Percentiles rank a stretch among this genome's conserved stretches.
phyloP scores from a whole-genome alignment of 805 yeast genomes.

The Teunomyces pallodes region DNA sequence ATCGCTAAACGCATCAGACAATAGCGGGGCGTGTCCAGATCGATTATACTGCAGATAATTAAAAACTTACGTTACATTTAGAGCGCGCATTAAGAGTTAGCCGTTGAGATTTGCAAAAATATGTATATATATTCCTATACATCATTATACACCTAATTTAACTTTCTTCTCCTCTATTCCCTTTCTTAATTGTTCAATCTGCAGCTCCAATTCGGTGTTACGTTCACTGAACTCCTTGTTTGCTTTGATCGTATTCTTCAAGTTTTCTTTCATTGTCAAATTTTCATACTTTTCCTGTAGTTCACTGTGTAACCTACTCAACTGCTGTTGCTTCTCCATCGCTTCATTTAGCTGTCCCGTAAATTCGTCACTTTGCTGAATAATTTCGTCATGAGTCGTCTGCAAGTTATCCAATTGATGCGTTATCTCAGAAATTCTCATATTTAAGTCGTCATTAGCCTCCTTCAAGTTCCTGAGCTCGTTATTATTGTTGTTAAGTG shows the following conservation, averaged over 20 bases:
- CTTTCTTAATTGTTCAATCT: constrained; percentile 24
- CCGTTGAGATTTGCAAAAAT: background rate
- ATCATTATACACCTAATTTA: constrained; percentile 19
- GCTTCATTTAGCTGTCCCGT: constrained; percentile 11
- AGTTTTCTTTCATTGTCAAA: constrained; percentile 19
- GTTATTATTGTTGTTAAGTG: constrained; percentile 34
- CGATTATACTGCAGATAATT: background rate
- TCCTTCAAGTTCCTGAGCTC: constrained; percentile 39
- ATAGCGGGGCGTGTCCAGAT: background rate
- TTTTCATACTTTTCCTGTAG: constrained; percentile 11
- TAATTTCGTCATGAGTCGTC: constrained; percentile 37
- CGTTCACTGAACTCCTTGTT: constrained; percentile 35
- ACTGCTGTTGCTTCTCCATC: constrained; percentile 7
- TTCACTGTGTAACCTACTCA: constrained; percentile 6
- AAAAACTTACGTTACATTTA: background rate
- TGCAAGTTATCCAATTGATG: constrained; percentile 27
- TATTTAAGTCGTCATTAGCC: constrained; percentile 30
- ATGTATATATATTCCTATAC: background rate
- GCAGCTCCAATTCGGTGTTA: constrained; percentile 27
- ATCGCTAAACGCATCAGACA: background rate
- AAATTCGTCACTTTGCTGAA: constrained; percentile 30
- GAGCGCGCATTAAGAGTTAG: no score
- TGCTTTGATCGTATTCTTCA: constrained; percentile 25
- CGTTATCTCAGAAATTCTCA: constrained; percentile 25
- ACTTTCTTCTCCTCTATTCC: constrained; percentile 24